A percentile compares a stretch with the other conserved stretches of the same genome.
phyloP scores from a whole-genome alignment of 2,329 filamentous ascomycete species.

The Colletotrichum somersetense region DNA sequence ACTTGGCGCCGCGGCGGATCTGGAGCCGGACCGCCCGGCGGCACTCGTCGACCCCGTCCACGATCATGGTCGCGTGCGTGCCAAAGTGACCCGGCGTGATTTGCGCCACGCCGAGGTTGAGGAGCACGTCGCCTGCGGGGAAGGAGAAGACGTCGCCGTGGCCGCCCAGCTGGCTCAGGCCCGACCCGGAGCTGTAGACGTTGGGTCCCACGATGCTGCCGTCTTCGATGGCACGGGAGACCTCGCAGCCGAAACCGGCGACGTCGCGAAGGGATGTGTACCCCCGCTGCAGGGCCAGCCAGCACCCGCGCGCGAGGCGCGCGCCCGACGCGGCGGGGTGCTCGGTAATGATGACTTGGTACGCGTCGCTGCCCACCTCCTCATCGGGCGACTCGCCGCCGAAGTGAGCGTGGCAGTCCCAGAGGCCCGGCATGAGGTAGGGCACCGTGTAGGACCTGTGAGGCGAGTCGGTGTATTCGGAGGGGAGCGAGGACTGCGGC shows the following conservation, averaged over 20 bases:
- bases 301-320: conserved; percentile 55
- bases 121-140: conserved; percentile 52
- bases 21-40: conserved; percentile 56
- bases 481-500: conserved; percentile 46
- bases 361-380: conserved; percentile 41
- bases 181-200: conserved; percentile 60
- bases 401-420: conserved; percentile 66
- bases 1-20: conserved; percentile 60
- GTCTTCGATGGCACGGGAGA: conserved; percentile 41
- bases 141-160: conserved; percentile 59
- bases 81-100: conserved; percentile 50
- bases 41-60: conserved; percentile 62
- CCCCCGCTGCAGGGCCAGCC: conserved; percentile 58
- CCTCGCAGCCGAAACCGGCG: conserved; percentile 46
- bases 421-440: conserved; percentile 64
- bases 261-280: conserved; percentile 65
- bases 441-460: conserved; percentile 53
- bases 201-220: conserved; percentile 62
- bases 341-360: conserved; percentile 44
- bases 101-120: conserved; percentile 50
- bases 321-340: conserved; percentile 54
- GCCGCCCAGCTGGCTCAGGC: conserved; percentile 61
- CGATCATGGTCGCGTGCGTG: conserved; percentile 49
- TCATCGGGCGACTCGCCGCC: conserved; percentile 49
- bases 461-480: conserved; percentile 47